Conservation (phyloP, 306 rosid genomes). For the Amphicarpaea edgeworthii region DNA sequence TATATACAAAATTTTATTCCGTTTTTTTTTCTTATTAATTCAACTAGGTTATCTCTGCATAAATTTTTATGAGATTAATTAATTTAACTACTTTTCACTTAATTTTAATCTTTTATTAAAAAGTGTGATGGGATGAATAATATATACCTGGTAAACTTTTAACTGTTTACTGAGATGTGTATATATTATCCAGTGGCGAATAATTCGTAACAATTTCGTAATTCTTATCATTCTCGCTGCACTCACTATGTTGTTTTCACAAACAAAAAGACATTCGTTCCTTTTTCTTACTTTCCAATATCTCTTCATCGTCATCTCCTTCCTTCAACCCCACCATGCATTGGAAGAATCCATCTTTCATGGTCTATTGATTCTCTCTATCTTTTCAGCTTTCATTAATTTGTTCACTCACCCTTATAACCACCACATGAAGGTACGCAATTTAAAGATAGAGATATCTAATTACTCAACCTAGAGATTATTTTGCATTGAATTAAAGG, state of each 20-base stretch:
- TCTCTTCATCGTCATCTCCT: background rate
- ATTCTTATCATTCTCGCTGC: background rate
- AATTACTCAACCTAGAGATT: background rate
- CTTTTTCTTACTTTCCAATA: background rate
- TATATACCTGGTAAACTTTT: background rate
- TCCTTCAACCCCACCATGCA: constrained; percentile 11
- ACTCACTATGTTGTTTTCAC: background rate
- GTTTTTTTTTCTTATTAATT: background rate
- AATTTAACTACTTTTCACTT: background rate
- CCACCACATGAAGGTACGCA: background rate
- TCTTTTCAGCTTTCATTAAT: background rate
- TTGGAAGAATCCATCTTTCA: background rate
- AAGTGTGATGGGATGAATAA: background rate
- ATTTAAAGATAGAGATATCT: background rate
- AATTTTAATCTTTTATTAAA: background rate
- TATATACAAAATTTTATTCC: background rate
- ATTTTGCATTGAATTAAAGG: background rate
- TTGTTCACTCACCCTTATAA: background rate
- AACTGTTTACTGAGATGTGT: background rate
- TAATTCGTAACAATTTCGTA: background rate
- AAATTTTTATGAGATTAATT: background rate
- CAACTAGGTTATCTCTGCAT: too few relatives aligned
- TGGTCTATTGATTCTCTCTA: background rate
- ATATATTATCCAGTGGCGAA: background rate
- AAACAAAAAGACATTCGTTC: background rate